phyloP scores from a whole-genome alignment of 352 stramenopile species.

The Globisporangium radiosum region DNA sequence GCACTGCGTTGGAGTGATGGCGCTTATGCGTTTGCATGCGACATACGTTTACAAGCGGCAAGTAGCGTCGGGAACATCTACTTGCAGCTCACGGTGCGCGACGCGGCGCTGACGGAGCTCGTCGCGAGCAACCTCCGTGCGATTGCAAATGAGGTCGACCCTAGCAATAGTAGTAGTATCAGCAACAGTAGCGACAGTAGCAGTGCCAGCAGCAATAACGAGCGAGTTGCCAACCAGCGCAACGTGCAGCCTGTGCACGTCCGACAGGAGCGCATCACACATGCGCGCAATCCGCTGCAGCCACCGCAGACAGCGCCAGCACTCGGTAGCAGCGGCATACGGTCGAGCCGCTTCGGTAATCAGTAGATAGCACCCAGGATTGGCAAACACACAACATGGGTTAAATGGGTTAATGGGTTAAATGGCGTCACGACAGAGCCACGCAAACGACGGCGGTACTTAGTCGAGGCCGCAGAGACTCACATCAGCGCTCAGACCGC shows the following conservation, averaged over 20 bases:
- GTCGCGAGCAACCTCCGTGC: conserved; percentile 23
- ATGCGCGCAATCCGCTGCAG: background rate
- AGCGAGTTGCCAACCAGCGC: background rate
- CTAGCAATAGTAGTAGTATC: background rate
- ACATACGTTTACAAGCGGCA: conserved; percentile 36
- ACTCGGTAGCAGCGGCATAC: conserved; percentile 2
- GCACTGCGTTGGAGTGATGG: conserved; percentile 14
- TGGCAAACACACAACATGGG: too few species aligned
- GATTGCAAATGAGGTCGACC: conserved; percentile 2
- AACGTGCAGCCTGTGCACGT: conserved; percentile 5
- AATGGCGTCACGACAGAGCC: background rate
- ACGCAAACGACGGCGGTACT: background rate
- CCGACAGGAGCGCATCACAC: conserved; percentile 10
- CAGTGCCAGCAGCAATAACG: background rate
- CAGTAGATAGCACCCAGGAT: too few species aligned
- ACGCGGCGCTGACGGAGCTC: conserved; percentile 30
- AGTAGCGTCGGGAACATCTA: conserved; percentile 63
- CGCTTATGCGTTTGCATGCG: conserved; percentile 32
- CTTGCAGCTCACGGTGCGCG: conserved; percentile 34
- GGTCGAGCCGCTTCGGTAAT: too few species aligned
- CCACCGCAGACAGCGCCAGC: background rate
- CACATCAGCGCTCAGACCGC: conserved; percentile 65
- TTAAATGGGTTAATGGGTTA: background rate
- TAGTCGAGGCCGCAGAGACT: conserved; percentile 79
- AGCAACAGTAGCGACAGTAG: background rate